Base-by-base conservation (phyloP, 768 basidiomycete species). In the Postia placenta region DNA sequence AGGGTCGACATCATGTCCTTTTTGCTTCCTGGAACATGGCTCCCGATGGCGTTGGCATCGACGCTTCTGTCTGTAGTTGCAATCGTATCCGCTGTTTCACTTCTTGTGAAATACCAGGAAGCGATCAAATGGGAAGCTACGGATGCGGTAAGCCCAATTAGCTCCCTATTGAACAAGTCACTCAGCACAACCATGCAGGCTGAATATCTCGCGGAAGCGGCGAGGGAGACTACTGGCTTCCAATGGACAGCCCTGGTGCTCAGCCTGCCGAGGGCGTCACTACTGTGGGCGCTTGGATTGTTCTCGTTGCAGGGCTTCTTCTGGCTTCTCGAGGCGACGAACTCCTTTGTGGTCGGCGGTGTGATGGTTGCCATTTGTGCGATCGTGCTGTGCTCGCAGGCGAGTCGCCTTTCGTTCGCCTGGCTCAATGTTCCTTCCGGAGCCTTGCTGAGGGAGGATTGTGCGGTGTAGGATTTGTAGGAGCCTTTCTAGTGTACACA, bases 221-320 rank as follows among this genome's bases (percentile, higher is more conserved):
- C 62, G 25, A 74, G 69, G 0, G 56, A 65, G 2, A 64, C 49
- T 7, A 62, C 70, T 47, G 74, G 74, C 17, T 80, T 81, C 59
- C 73, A 77, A 44, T 64, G 69, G 27, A 64, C 70, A 5, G 76
- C 79, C 11, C 63, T 84, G 19, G 63, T 67, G 0, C 81, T 74
- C 55, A 67, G 79, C 23, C 66, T 83, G 3, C 84, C 84, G 0
- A 71, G 69, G 48, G 71, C 77, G 0, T 60, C 75, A n/a, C 74
- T 74, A 51, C 58, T 82, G 27, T 83, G 79, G 76, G 72, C 74
- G 23, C 24, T 71, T 0, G 51, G 52, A 4, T 37, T 65, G 27
- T 59, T 70, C 33, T 56, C 57, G 0, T 47, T 52, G 4, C 71
- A 73, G 36, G 52, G 61, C 23, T 26, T 69, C n/a, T 48, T 60